Evolutionary conservation across 2,329 filamentous ascomycete genomes (phyloP).

Genomic region (Botrytis deweyae): DNA sequence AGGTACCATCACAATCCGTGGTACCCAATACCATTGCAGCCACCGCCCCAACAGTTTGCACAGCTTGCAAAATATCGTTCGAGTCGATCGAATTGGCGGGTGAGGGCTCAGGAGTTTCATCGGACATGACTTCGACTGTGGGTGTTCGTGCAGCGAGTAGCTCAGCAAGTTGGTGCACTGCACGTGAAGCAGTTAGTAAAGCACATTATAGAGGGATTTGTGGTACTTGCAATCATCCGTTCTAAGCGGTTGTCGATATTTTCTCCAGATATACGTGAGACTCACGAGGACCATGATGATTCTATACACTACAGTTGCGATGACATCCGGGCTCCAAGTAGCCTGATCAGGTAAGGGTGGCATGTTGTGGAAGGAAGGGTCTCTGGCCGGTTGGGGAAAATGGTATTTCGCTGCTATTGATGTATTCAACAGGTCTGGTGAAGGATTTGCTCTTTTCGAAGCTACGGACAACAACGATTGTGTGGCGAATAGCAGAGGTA

Average conservation of each 20-base stretch:
- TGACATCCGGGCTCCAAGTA: constrained; percentile 21
- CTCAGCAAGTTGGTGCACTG: background rate
- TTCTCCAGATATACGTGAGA: constrained; percentile 23
- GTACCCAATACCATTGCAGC: background rate
- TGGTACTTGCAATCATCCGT: background rate
- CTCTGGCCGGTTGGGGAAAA: too few species aligned
- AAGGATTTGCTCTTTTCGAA: background rate
- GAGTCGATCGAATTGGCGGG: background rate
- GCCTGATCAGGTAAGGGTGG: background rate
- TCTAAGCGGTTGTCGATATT: constrained; percentile 4
- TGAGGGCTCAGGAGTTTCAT: background rate
- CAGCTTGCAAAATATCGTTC: background rate
- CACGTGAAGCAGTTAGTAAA: background rate
- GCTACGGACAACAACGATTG: background rate
- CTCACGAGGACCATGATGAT: constrained; percentile 20
- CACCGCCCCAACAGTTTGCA: background rate
- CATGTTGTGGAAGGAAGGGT: background rate
- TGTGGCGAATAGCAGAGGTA: background rate
- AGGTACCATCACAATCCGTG: background rate
- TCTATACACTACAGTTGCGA: constrained; percentile 21
- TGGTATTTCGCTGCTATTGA: background rate
- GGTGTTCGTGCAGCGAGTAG: background rate
- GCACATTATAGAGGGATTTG: background rate
- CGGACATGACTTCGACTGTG: background rate
- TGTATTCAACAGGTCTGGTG: background rate